Base-by-base conservation (phyloP, 1,284 basidiomycete species). In the Cryptococcus hybrid region DNA sequence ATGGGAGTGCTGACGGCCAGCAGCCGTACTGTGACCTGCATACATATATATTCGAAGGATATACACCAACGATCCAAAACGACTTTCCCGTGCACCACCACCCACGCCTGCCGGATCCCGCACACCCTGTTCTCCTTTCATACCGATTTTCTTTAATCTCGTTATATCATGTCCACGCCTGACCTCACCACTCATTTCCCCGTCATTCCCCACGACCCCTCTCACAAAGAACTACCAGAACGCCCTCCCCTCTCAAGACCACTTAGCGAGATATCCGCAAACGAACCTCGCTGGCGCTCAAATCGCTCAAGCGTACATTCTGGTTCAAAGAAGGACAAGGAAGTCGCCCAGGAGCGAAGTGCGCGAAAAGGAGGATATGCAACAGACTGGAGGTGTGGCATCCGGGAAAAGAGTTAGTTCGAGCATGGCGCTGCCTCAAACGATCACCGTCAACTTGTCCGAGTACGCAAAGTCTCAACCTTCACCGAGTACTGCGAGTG, bases 401-500 rank as follows among this genome's bases (percentile, higher is more conserved):
- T 15, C 50, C 39, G 42, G 43, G 11, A 65, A 65, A 56, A 57
- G 65, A 30, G 38, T 61, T n/a, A 15, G 49, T 58, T 11, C 60
- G 55, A 39, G 39, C 57, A 53, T 52, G 53, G 24, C 5, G 2
- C 12, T 46, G 6, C 52, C 52, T 24, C 69, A 71, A 51, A 74
- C 72, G 34, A 71, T 76, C 56, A 71, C 74, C 6, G 59, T 76
- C 47, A 76, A 76, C 54, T 63, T 76, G 37, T 65, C 65, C 12
- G 71, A 74, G 35, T 76, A 75, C 62, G 67, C 67, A 30, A 57
- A 54, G 47, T 36, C 30, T 4, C 30, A 30, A 30, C 30, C 30
- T 3, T 30, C 30, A 30, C 30, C 30, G 30, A 30, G 30, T 30
- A 30, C 30, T 30, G 30, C 30, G 30, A 30, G 30, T 4, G 30